phyloP scores from a whole-genome alignment of 257 asterid genomes.

The Solanum rostratum region DNA sequence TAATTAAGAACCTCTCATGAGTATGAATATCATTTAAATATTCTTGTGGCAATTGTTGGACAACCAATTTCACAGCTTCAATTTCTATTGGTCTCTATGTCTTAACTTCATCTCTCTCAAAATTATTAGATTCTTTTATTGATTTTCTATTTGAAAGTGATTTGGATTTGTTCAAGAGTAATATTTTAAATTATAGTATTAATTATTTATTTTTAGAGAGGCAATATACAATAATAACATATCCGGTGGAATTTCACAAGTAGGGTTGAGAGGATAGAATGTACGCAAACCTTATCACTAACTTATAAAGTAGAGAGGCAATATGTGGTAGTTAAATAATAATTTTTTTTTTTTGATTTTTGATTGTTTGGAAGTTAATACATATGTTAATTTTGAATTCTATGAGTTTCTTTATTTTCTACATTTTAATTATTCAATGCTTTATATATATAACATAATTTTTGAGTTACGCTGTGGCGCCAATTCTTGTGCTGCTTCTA shows the following conservation, averaged over 20 bases:
- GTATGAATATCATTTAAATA: neutral
- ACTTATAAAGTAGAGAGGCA: too few species aligned
- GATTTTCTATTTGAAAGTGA: neutral
- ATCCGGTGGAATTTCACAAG: too few species aligned
- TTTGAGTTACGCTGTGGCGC: neutral
- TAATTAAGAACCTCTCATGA: neutral
- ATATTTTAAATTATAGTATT: neutral
- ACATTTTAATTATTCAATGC: too few species aligned
- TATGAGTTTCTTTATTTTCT: neutral
- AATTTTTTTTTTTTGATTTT: too few species aligned
- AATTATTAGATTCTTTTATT: neutral
- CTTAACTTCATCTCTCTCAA: neutral
- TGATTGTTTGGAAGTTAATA: too few species aligned
- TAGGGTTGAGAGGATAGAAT: too few species aligned
- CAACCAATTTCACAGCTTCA: neutral
- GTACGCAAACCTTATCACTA: too few species aligned
- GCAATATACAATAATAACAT: too few species aligned
- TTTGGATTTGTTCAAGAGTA: neutral
- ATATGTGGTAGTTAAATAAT: too few species aligned
- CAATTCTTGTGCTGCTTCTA: neutral
- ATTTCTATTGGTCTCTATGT: rapidly evolving
- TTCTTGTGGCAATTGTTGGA: neutral
- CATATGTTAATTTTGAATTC: neutral
- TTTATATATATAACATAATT: neutral
- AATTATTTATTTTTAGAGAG: neutral